A percentile compares a stretch with the other conserved stretches of the same genome.
These are phyloP conservation scores for Exophiala xenobiotica DNA, from an alignment of 2,329 filamentous ascomycete genomes.

Conservation along the genomic window DNA sequence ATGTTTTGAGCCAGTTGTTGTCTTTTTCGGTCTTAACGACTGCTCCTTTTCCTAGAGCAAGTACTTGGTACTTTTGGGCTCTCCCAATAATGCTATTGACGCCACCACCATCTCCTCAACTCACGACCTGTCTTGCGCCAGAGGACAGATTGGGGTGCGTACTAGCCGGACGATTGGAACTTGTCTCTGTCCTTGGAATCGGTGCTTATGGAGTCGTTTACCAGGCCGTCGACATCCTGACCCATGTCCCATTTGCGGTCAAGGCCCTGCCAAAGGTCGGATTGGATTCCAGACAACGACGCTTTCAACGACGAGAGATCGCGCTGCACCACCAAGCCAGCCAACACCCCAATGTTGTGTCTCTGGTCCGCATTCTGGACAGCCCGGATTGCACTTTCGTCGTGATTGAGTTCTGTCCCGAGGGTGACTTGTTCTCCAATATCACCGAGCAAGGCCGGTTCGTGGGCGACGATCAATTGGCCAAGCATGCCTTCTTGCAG, in stretches of 20 bases:
- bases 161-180: constrained; percentile 77
- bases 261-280: constrained; percentile 96
- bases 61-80: constrained; percentile 37
- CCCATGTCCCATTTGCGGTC: constrained; percentile 81
- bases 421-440: constrained; percentile 94
- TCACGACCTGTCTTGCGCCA: constrained; percentile 60
- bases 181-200: constrained; percentile 82
- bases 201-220: constrained; percentile 98
- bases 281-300: constrained; percentile 80
- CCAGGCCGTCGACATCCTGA: constrained; percentile 79
- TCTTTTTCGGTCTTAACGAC: constrained; percentile 29
- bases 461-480: constrained; percentile 84
- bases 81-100: constrained; percentile 49
- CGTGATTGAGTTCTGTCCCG: constrained; percentile 93
- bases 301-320: constrained; percentile 92
- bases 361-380: constrained; percentile 90
- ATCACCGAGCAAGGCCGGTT: constrained; percentile 95
- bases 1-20: constrained; percentile 30
- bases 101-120: constrained; percentile 44
- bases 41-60: constrained; percentile 29
- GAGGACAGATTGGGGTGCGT: constrained; percentile 84
- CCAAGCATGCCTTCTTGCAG: constrained; percentile 86
- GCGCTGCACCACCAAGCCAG: constrained; percentile 86
- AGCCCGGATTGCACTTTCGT: constrained; percentile 91
- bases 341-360: constrained; percentile 88